Conservation (phyloP, 106 monocot genomes). For the Allium cepa region DNA sequence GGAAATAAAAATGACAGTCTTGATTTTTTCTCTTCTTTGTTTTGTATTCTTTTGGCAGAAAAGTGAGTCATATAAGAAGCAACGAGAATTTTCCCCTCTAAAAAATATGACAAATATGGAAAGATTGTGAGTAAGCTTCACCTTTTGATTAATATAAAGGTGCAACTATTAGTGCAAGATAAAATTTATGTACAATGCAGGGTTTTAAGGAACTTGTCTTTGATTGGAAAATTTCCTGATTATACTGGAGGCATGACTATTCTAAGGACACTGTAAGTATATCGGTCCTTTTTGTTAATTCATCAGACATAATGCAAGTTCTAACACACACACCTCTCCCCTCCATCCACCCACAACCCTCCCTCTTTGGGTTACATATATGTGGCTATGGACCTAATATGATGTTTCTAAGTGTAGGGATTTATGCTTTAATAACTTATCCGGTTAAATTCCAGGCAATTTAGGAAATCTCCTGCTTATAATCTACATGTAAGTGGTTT, state of each 20-base stretch:
- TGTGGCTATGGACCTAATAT: neutral
- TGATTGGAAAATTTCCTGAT: slow-evolving; percentile 32
- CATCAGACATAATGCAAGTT: no score
- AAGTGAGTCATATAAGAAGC: slow-evolving; percentile 25
- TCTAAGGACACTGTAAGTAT: slow-evolving; percentile 19
- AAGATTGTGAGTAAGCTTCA: slow-evolving; percentile 20
- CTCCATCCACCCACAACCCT: no score
- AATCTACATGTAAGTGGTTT: slow-evolving; percentile 8
- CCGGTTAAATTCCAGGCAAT: slow-evolving; percentile 16
- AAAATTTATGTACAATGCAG: slow-evolving; percentile 15
- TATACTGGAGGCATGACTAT: slow-evolving; percentile 27
- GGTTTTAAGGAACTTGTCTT: slow-evolving; percentile 47
- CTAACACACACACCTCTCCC: no score
- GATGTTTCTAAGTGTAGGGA: slow-evolving; percentile 18
- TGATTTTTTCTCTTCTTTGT: neutral
- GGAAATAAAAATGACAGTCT: neutral
- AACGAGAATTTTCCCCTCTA: slow-evolving; percentile 34
- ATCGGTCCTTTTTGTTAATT: no score
- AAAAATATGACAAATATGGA: slow-evolving; percentile 28
- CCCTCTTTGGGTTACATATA: no score
- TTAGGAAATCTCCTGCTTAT: neutral
- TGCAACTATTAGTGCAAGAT: neutral
- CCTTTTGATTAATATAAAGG: no score
- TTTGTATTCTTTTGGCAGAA: slow-evolving; percentile 21
- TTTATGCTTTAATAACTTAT: slow-evolving; percentile 29